Evolutionary conservation across 371 early-diverging fungal genomes (phyloP), one percentile per base, ranked within the genome.

Genomic region (Actinomortierella wolfii): DNA sequence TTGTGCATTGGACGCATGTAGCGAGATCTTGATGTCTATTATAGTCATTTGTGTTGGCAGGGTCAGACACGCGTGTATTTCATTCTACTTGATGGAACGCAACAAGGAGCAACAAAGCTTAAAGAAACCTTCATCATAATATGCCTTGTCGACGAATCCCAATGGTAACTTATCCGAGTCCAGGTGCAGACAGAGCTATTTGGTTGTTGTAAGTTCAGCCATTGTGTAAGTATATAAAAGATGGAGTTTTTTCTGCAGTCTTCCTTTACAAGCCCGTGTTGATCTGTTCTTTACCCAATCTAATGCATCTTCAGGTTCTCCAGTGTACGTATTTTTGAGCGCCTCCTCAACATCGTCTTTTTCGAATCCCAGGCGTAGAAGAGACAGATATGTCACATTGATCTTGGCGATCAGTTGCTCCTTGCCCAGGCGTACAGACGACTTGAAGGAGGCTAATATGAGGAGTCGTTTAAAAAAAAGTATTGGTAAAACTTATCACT

Each of bases 231-330:
- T n/a, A n/a, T n/a, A n/a, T n/a, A n/a, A n/a, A n/a, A n/a, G n/a
- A n/a, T n/a, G n/a, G n/a, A n/a, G n/a, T n/a, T n/a, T n/a, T n/a
- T n/a, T n/a, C n/a, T n/a, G n/a, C n/a, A n/a, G n/a, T n/a, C n/a
- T n/a, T n/a, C n/a, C n/a, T n/a, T n/a, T n/a, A n/a, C n/a, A n/a
- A n/a, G n/a, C n/a, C n/a, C n/a, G n/a, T n/a, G n/a, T n/a, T n/a
- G n/a, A n/a, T n/a, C n/a, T n/a, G n/a, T n/a, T n/a, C 47, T 53
- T 20, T 82, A 87, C 84, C 87, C 87, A 87, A 64, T 85, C 85
- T 26, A 87, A 49, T 44, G 81, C 76, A 52, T 81, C 80, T 11
- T 78, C 79, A 8, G 83, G 61, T n/a, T 80, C 65, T 17, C 75
- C 67, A 0, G 84, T 76, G 28, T 75, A 61, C 13, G 83, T 84